phyloP scores from a whole-genome alignment of 2,329 filamentous ascomycete genomes.

The Thermoascus crustaceus region DNA sequence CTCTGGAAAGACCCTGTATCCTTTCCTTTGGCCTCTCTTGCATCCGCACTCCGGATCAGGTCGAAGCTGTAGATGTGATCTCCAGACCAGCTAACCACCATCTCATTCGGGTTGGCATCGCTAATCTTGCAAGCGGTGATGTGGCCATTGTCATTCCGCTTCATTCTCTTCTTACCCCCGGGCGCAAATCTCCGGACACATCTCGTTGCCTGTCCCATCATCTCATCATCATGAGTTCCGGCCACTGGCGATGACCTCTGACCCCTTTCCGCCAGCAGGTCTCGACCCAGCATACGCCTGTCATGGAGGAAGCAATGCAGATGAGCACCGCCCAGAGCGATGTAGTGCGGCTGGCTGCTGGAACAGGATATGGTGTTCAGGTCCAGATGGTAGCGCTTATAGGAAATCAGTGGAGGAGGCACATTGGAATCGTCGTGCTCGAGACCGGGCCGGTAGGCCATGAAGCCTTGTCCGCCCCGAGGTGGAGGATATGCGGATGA shows the following conservation, averaged over 20 bases:
- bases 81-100: constrained; percentile 61
- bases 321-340: constrained; percentile 60
- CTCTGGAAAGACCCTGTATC: constrained; percentile 17
- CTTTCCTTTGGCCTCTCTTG: constrained; percentile 33
- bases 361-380: constrained; percentile 63
- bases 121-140: constrained; percentile 66
- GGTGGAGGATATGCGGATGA: constrained; percentile 54
- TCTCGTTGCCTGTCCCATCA: constrained; percentile 52
- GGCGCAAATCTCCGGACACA: constrained; percentile 61
- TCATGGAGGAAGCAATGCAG: constrained; percentile 63
- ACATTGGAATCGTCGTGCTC: constrained; percentile 44
- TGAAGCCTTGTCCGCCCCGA: constrained; percentile 37
- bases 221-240: constrained; percentile 44
- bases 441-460: constrained; percentile 32
- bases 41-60: constrained; percentile 51
- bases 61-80: constrained; percentile 61
- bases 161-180: constrained; percentile 44
- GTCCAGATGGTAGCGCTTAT: constrained; percentile 55
- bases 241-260: constrained; percentile 31
- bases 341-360: constrained; percentile 59
- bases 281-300: constrained; percentile 57
- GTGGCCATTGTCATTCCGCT: constrained; percentile 48
- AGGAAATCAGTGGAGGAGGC: constrained; percentile 58
- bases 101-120: constrained; percentile 59
- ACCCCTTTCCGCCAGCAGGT: constrained; percentile 48